A percentile compares a stretch with the other conserved stretches of the same genome.
Evolutionary conservation across 257 asterid genomes (phyloP).

Genomic region (Phtheirospermum japonicum): DNA sequence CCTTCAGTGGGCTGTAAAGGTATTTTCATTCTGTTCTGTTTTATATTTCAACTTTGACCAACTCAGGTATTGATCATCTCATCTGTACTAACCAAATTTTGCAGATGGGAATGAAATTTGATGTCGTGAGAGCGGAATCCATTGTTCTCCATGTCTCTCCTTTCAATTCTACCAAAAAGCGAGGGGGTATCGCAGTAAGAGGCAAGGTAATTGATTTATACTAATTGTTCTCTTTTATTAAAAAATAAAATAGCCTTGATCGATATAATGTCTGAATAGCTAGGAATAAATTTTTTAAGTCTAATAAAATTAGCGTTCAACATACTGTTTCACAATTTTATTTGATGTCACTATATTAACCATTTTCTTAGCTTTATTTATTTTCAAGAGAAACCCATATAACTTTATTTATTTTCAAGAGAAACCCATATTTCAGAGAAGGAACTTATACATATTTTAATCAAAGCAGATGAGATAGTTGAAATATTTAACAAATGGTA

Average conservation of each 20-base stretch:
- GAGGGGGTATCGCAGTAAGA: constrained; percentile 87
- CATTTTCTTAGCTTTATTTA: no score
- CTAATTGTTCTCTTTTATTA: constrained; percentile 1
- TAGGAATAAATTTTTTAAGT: neutral
- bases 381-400: no score
- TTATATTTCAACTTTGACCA: constrained; percentile 13
- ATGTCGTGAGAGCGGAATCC: constrained; percentile 68
- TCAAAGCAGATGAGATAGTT: neutral
- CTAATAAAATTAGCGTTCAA: neutral
- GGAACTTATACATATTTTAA: neutral
- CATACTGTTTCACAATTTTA: neutral
- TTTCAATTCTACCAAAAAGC: constrained; percentile 88
- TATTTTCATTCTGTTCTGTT: constrained; percentile 29
- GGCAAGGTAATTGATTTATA: constrained; percentile 51
- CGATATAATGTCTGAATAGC: constrained; percentile 6
- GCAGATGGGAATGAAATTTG: constrained; percentile 92
- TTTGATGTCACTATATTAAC: neutral
- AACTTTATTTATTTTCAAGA: no score
- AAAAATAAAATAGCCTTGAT: neutral
- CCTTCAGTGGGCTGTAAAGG: constrained; percentile 95
- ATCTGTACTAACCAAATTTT: constrained; percentile 16
- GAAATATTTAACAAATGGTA: neutral
- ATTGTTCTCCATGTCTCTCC: constrained; percentile 85
- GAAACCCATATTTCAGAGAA: neutral
- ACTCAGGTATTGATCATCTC: constrained; percentile 23